Base-by-base conservation (phyloP, 345 rosid genomes). In the Populus deltoides region DNA sequence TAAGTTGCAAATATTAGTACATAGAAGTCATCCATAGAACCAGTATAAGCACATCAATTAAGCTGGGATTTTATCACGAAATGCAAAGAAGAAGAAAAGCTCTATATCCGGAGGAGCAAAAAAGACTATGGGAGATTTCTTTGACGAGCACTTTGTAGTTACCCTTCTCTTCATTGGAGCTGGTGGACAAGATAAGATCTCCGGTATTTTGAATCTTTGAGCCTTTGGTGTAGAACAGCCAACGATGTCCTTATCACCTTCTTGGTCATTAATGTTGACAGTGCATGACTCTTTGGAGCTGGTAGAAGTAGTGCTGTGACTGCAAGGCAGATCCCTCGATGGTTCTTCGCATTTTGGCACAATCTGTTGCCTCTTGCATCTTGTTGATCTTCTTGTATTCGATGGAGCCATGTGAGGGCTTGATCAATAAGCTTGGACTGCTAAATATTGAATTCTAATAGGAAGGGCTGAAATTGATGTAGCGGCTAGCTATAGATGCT, bases 111-210 rank as follows among this genome's bases (percentile, higher is more conserved):
- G 85, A 66, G 85, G n/a, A 43, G 61, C 74, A 20, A 81, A 83
- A 63, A 73, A 85, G 6, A 82, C 22, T 12, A 72, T 65, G 18
- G 83, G 39, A 63, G 87, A 81, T 31, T 33, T 55, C 13, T 38
- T 82, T 2, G 66, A 70, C 39, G 78, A 43, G 8, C 35, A 66
- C 12, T 66, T 73, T 45, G 79, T 72, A 63, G 65, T 22, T 8
- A 61, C 76, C 77, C 81, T 81, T 77, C 57, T 79, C 83, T 87
- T 87, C 86, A 81, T 79, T 24, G 79, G 79, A 57, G 90, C 88
- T 43, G 85, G 76, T 51, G 86, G 88, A 57, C 90, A 83, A 4
- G 84, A 43, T 35, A 83, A 47, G 12, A 5, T 53, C 73, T 81
- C 71, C 0, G 84, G 84, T 38, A 83, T 83, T 73, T 71, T 83